Percentiles rank a stretch among this genome's conserved stretches.
These are phyloP conservation scores for Nicotiana undulata DNA, from an alignment of 257 asterid species.

Conservation along the genomic window DNA sequence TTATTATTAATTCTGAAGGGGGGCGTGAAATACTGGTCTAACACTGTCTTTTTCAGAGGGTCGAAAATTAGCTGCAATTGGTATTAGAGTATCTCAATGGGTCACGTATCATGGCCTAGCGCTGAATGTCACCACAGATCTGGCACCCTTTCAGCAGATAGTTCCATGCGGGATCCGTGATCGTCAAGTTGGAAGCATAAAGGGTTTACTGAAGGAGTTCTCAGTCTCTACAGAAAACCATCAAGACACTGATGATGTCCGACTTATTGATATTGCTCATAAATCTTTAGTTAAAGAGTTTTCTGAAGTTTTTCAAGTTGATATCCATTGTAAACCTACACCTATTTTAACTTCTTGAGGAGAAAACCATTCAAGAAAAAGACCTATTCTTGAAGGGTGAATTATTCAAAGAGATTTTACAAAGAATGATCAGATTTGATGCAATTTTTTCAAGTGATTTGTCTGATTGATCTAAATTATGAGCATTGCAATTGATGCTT, in stretches of 20 bases:
- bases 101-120: conserved; percentile 80
- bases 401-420: neutral
- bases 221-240: conserved; percentile 5
- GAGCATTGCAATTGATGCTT: neutral
- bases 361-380: too few species aligned
- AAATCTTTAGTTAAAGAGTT: conserved; percentile 49
- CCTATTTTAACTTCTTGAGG: neutral
- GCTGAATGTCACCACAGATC: conserved; percentile 66
- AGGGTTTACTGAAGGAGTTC: conserved; percentile 31
- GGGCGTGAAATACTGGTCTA: neutral
- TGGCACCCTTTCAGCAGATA: conserved; percentile 48
- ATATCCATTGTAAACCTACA: conserved; percentile 18
- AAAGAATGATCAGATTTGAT: neutral
- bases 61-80: conserved; percentile 74
- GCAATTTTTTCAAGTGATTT: neutral
- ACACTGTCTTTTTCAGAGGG: conserved; percentile 40
- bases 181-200: conserved; percentile 72
- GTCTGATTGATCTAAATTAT: neutral
- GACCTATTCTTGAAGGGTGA: neutral
- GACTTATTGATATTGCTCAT: conserved; percentile 42
- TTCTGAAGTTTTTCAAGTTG: conserved; percentile 63
- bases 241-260: conserved; percentile 20
- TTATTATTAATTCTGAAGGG: neutral
- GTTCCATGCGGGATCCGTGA: conserved; percentile 81
- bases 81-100: conserved; percentile 69